Percentiles rank a stretch among this genome's conserved stretches.
Evolutionary conservation across 192 early-diverging fungal genomes (phyloP).

Genomic region (Chytriomyces sp.): DNA sequence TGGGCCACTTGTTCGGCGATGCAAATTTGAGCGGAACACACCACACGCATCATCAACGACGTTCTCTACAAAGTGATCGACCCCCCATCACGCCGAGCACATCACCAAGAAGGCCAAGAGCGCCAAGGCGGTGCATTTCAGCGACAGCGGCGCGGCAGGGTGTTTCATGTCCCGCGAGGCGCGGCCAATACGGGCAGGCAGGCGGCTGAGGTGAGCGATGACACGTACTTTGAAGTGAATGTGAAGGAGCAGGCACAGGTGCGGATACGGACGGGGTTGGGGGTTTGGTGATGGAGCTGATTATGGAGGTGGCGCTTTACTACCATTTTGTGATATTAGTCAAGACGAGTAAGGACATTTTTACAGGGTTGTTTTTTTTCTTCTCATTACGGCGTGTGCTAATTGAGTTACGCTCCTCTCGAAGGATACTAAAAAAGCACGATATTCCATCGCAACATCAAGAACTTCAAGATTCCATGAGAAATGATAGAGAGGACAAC

Average conservation of each 20-base stretch:
- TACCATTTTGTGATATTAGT: conserved; percentile 91
- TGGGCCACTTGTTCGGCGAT: not conserved
- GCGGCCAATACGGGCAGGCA: conserved; percentile 71
- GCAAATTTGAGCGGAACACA: conserved; percentile 70
- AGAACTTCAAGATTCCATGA: conserved; percentile 61
- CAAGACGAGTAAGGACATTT: conserved; percentile 48
- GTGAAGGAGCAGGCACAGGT: conserved; percentile 80
- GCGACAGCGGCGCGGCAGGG: conserved; percentile 74
- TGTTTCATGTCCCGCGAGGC: conserved; percentile 87
- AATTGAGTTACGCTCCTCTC: too few species aligned
- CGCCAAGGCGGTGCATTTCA: conserved; percentile 80
- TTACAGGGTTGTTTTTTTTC: not conserved
- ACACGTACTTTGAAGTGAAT: conserved; percentile 86
- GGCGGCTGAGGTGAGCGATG: conserved; percentile 69
- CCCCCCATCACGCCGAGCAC: conserved; percentile 6
- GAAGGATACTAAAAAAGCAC: conserved; percentile 75
- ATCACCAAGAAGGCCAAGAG: conserved; percentile 41
- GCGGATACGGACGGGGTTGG: conserved; percentile 78
- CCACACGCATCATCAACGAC: not conserved
- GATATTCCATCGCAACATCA: conserved; percentile 77
- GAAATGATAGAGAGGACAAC: too few species aligned
- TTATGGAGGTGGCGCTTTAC: conserved; percentile 78
- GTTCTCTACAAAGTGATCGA: too few species aligned
- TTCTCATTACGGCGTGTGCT: conserved; percentile 18
- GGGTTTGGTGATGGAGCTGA: conserved; percentile 80